Conservation (phyloP, 1,284 basidiomycete species). For the Cutaneotrichosporon sp. region DNA sequence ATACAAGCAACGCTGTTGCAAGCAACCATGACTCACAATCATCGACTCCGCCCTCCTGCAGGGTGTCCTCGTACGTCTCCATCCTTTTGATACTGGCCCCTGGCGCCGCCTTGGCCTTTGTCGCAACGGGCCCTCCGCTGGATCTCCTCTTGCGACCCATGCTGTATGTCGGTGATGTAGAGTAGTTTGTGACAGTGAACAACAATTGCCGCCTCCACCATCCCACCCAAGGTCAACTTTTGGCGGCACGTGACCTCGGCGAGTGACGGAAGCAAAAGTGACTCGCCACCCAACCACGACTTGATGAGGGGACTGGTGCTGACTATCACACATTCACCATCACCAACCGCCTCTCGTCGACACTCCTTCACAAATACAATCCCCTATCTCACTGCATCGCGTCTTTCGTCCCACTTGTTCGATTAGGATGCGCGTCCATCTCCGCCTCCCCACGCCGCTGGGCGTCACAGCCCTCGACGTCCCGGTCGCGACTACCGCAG, state of each 20-base stretch:
- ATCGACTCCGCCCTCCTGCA: slow-evolving; percentile 48
- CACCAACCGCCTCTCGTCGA: neutral
- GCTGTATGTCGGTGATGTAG: slow-evolving; percentile 1
- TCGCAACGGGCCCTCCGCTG: slow-evolving; percentile 30
- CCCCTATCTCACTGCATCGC: neutral
- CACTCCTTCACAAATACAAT: neutral
- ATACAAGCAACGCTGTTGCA: too few species aligned
- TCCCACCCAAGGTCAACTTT: slow-evolving; percentile 9
- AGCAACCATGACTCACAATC: slow-evolving; percentile 45
- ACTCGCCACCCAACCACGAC: slow-evolving; percentile 1
- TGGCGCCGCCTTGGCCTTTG: slow-evolving; percentile 18
- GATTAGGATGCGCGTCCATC: slow-evolving; percentile 23
- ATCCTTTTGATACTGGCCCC: slow-evolving; percentile 39
- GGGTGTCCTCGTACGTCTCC: slow-evolving; percentile 47
- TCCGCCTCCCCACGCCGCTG: slow-evolving; percentile 40
- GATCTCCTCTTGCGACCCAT: slow-evolving; percentile 38
- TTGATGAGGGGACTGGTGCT: too few species aligned
- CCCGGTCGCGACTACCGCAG: slow-evolving; percentile 19
- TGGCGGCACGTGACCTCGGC: neutral
- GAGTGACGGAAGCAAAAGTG: neutral
- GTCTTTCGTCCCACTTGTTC: neutral
- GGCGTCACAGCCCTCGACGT: slow-evolving; percentile 21
- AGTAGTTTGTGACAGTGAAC: neutral
- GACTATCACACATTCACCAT: too few species aligned
- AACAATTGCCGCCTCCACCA: neutral